Conservation (phyloP, 495 filamentous ascomycete genomes). For the Geoglossum glabrum region DNA sequence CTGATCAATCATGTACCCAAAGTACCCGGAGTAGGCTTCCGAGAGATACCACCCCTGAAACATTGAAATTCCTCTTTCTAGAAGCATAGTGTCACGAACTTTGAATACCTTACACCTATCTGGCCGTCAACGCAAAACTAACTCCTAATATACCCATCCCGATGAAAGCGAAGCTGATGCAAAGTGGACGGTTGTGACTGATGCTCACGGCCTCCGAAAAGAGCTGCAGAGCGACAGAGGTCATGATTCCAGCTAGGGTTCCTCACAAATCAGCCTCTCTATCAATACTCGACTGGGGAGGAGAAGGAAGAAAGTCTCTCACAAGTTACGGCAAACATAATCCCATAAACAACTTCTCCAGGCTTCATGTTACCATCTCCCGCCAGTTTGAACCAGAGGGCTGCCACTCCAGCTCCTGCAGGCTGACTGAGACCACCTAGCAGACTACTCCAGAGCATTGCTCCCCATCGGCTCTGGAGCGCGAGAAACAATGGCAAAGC, state of each 20-base stretch:
- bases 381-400: conserved; percentile 51
- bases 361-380: conserved; percentile 18
- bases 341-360: conserved; percentile 53
- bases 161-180: conserved; percentile 66
- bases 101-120: no score
- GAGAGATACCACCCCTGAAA: no score
- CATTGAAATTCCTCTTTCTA: no score
- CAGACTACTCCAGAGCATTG: conserved; percentile 66
- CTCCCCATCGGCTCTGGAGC: conserved; percentile 48
- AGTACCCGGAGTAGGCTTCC: no score
- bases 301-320: neutral
- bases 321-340: conserved; percentile 64
- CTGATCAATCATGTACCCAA: no score
- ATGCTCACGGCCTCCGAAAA: conserved; percentile 70
- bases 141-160: conserved; percentile 81
- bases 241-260: conserved; percentile 68
- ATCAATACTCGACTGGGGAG: neutral
- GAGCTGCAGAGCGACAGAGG: conserved; percentile 70
- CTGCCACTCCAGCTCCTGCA: conserved; percentile 64
- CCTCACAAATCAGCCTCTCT: neutral
- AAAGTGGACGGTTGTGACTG: conserved; percentile 59
- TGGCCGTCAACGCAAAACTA: conserved; percentile 64
- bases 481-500: conserved; percentile 82
- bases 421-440: conserved; percentile 79
- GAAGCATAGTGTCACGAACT: no score